phyloP scores from a whole-genome alignment of 768 basidiomycete genomes.

The Leccinum subtestaceum region DNA sequence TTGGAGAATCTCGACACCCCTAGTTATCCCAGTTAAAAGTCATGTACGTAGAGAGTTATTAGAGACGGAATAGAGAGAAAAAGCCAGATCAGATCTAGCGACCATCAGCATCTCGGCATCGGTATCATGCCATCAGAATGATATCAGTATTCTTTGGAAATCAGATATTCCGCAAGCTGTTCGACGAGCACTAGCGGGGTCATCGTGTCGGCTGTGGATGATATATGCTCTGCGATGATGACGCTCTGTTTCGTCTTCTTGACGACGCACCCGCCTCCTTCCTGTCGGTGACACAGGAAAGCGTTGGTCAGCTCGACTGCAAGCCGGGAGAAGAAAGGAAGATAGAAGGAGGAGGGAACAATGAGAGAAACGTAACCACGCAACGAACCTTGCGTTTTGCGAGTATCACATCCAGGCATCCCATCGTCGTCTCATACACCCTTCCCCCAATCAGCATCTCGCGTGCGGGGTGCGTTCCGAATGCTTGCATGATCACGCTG shows the following conservation, averaged over 20 bases:
- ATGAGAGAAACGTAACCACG: background rate
- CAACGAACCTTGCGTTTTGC: conserved; percentile 20
- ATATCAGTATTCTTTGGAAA: conserved; percentile 21
- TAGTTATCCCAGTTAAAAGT: background rate
- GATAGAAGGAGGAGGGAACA: too few species aligned
- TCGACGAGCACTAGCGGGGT: conserved; percentile 19
- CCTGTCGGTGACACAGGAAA: background rate
- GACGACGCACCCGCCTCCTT: conserved; percentile 25
- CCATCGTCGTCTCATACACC: conserved; percentile 27
- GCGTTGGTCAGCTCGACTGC: background rate
- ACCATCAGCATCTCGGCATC: background rate
- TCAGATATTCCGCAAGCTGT: conserved; percentile 23
- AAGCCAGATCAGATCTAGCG: background rate
- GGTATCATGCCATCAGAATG: background rate
- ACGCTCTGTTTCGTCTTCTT: conserved; percentile 27
- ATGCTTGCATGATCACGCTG: conserved; percentile 18
- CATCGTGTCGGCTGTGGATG: conserved; percentile 5
- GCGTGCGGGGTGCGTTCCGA: conserved; percentile 18
- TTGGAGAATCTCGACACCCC: background rate
- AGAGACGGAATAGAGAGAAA: background rate
- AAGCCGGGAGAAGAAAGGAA: background rate
- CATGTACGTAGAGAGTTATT: background rate
- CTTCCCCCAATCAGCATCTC: conserved; percentile 25
- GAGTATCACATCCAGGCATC: conserved; percentile 25
- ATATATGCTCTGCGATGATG: conserved; percentile 24